Conservation (phyloP, 2,329 filamentous ascomycete species). For the Ceratocystis alfenasii region DNA sequence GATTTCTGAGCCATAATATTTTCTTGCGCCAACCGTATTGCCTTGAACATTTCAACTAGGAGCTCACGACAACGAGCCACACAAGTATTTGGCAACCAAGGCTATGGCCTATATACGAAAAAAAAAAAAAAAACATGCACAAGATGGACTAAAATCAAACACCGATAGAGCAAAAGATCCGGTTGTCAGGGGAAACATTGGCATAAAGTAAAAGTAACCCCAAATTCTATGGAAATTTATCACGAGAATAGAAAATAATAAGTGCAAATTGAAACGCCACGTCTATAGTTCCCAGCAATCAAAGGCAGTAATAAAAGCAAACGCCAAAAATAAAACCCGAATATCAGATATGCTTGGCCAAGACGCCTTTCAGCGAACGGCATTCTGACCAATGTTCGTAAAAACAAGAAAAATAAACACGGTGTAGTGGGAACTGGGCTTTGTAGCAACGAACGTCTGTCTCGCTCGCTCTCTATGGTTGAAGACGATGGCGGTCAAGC, state of each 20-base stretch:
- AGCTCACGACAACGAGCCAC: no score
- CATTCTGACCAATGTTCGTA: not conserved
- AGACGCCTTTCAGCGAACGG: not conserved
- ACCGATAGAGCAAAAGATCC: not conserved
- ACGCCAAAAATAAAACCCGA: not conserved
- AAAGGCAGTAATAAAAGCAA: slow-evolving; percentile 1
- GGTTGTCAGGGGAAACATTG: not conserved
- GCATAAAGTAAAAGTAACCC: slow-evolving; percentile 1
- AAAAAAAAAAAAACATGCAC: not conserved
- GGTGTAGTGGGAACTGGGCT: slow-evolving; percentile 1
- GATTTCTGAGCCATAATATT: no score
- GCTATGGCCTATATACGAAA: not conserved
- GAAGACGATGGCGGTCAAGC: not conserved
- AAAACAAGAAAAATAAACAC: slow-evolving; percentile 19
- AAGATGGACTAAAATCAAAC: not conserved
- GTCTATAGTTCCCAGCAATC: not conserved
- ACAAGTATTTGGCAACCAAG: no score
- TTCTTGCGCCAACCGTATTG: no score
- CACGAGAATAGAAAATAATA: slow-evolving; percentile 3
- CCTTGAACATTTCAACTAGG: no score
- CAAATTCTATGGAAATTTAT: slow-evolving; percentile 6
- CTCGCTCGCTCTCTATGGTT: slow-evolving; percentile 12
- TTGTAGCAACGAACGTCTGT: slow-evolving; percentile 10
- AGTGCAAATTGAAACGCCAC: slow-evolving; percentile 9
- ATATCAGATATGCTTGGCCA: not conserved